Conservation (phyloP, 106 monocot species). For the Platanthera guangdongensis region DNA sequence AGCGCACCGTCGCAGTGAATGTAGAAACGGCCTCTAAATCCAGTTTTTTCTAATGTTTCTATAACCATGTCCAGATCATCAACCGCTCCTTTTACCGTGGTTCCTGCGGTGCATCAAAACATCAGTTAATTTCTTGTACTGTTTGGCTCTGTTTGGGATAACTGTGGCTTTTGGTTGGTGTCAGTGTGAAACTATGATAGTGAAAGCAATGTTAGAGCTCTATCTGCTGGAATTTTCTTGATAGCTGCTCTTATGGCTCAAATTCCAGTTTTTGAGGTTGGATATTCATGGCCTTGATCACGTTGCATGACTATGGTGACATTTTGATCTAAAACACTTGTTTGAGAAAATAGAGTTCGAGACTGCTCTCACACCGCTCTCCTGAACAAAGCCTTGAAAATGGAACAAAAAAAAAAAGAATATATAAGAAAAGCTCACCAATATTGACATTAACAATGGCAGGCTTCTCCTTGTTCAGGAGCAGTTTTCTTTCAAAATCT, state of each 20-base stretch:
- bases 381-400: neutral
- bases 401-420: neutral
- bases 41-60: conserved; percentile 64
- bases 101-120: conserved; percentile 9
- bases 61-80: conserved; percentile 70
- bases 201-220: too few relatives aligned
- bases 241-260: too few relatives aligned
- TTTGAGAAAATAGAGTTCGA: too few relatives aligned
- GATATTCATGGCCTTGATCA: too few relatives aligned
- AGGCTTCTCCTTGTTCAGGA: conserved; percentile 32
- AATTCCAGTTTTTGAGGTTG: too few relatives aligned
- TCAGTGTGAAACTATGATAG: too few relatives aligned
- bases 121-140: neutral
- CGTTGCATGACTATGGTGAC: too few relatives aligned
- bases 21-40: conserved; percentile 80
- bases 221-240: too few relatives aligned
- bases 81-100: conserved; percentile 58
- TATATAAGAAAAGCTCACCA: conserved; percentile 31
- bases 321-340: too few relatives aligned
- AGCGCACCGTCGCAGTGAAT: conserved; percentile 95
- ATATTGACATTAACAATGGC: conserved; percentile 55
- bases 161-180: too few relatives aligned
- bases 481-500: conserved; percentile 32
- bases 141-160: too few relatives aligned
- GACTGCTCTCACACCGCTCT: too few relatives aligned